Evolutionary conservation across 306 rosid species (phyloP).

Genomic region (Echinosophora koreensis): DNA sequence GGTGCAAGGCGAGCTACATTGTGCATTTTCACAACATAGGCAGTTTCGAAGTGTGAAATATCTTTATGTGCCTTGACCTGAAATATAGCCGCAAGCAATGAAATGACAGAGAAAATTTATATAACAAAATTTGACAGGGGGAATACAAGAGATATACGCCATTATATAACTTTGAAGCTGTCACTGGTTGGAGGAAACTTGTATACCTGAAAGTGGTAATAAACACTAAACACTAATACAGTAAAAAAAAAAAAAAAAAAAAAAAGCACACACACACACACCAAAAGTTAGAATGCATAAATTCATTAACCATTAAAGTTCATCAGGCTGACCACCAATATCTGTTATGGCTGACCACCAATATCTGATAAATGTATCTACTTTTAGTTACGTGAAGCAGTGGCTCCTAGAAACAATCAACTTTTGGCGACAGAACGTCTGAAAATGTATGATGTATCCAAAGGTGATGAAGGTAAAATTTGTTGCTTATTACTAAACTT

Average conservation of each 20-base stretch:
- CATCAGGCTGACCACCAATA: background rate
- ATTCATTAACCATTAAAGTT: background rate
- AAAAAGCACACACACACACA: no score
- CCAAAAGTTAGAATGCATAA: background rate
- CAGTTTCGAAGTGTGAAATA: conserved; percentile 85
- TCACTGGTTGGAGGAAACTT: conserved; percentile 96
- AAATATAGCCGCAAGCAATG: conserved; percentile 30
- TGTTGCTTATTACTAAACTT: background rate
- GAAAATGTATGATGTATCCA: background rate
- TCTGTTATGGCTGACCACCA: background rate
- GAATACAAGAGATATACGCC: conserved; percentile 63
- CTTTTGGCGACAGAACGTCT: background rate
- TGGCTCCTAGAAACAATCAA: background rate
- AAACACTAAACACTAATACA: conserved; percentile 25
- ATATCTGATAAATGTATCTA: background rate
- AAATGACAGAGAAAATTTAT: conserved; percentile 7
- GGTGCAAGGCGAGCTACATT: conserved; percentile 85
- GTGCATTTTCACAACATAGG: conserved; percentile 90
- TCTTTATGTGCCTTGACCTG: conserved; percentile 93
- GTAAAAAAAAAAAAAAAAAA: background rate
- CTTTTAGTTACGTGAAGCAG: background rate
- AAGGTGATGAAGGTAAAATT: background rate
- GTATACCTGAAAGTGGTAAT: conserved; percentile 73
- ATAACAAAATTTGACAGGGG: background rate
- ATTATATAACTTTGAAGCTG: conserved; percentile 86